A percentile compares a stretch with the other conserved stretches of the same genome.
These are phyloP conservation scores for Pyrenophora seminiperda DNA, from an alignment of 2,329 filamentous ascomycete genomes.

Conservation along the genomic window DNA sequence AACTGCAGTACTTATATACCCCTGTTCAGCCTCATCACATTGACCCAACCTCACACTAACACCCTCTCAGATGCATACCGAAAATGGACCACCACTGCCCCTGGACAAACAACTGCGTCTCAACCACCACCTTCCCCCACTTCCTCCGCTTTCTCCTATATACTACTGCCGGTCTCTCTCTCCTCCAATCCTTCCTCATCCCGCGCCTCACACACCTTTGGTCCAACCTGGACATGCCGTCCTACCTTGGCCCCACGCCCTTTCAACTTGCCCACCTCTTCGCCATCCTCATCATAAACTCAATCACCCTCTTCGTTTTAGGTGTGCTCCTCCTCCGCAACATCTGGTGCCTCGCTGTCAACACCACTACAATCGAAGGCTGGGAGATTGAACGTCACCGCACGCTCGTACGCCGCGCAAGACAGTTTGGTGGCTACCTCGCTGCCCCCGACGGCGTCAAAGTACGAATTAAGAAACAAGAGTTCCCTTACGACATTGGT, in stretches of 20 bases:
- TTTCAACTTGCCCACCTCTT: conserved; percentile 66
- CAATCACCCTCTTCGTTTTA: conserved; percentile 66
- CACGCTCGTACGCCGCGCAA: conserved; percentile 52
- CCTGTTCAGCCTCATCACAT: too few species aligned
- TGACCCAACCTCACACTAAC: conserved; percentile 3
- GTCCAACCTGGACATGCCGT: conserved; percentile 67
- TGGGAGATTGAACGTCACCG: conserved; percentile 66
- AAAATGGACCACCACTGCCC: conserved; percentile 89
- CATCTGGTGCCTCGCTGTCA: conserved; percentile 65
- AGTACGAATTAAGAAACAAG: conserved; percentile 65
- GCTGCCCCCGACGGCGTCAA: conserved; percentile 60
- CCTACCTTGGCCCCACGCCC: conserved; percentile 71
- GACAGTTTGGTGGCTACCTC: conserved; percentile 60
- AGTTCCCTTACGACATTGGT: conserved; percentile 83
- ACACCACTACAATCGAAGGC: conserved; percentile 79
- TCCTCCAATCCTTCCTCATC: conserved; percentile 66
- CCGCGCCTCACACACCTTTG: conserved; percentile 66
- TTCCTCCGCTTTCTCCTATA: conserved; percentile 79
- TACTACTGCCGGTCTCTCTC: conserved; percentile 66
- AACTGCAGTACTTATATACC: too few species aligned
- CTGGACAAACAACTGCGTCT: conserved; percentile 84
- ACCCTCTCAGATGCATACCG: conserved; percentile 64
- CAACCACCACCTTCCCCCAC: conserved; percentile 79
- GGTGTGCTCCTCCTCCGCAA: conserved; percentile 66
- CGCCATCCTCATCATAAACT: conserved; percentile 62